Evolutionary conservation across 306 rosid species (phyloP), one percentile per base, ranked within the genome.

Genomic region (Luffa acutangula): DNA sequence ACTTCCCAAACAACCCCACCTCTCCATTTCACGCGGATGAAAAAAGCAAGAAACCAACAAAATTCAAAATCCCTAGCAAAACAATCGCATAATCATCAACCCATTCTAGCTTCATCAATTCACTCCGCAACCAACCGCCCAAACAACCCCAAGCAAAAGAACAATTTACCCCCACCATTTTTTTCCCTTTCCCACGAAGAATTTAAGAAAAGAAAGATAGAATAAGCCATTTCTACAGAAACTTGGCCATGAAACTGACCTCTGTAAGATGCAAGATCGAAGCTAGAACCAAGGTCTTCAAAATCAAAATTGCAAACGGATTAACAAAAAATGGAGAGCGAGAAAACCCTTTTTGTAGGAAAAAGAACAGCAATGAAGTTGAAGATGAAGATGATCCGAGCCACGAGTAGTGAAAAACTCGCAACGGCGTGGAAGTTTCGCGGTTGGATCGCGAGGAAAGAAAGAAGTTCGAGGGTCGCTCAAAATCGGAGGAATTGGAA

Each of bases 371-470:
- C 25, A 59, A 64, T 13, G 11, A 2, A 7, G 0, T 9, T 46
- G 5, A 59, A 59, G 5, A 63, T 33, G 45, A 63, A 33, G 75
- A 69, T 8, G 59, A 73, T 73, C 77, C 41, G 5, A 73, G 43
- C 43, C 43, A 73, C 42, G 59, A 48, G 18, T 48, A 33, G 78
- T 49, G 3, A 71, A 73, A 71, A 51, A 15, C 15, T 43, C 7
- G 45, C 31, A 73, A 49, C 8, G 43, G 78, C 45, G 60, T 13
- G 57, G 78, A 73, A 48, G 0, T 33, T 51, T 31, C 78, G 60
- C 78, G 78, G 45, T 73, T 49, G 21, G 60, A 49, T 73, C 60
- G 78, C 18, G 78, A 75, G 34, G 11, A 75, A 75, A 15, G n/a
- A 75, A 75, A 34, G 64, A 53, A 52, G 3, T 52, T 51, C 7